A percentile compares a stretch with the other conserved stretches of the same genome.
phyloP scores from a whole-genome alignment of 2,329 filamentous ascomycete genomes.

The Metarhizium album region DNA sequence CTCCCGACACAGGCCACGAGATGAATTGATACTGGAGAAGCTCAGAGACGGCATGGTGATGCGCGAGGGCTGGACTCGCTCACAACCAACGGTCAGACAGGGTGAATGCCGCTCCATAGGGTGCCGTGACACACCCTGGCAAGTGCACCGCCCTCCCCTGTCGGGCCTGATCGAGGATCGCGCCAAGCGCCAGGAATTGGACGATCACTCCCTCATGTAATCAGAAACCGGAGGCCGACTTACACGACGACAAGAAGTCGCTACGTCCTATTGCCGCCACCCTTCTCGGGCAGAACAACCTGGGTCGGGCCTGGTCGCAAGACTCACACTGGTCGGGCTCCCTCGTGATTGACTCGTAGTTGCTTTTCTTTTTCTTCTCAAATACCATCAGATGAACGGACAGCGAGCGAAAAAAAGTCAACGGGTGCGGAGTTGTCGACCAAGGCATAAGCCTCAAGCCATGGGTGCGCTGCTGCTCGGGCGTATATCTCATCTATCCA shows the following conservation, averaged over 20 bases:
- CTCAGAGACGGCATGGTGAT: not conserved
- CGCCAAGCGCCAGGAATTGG: conserved; percentile 8
- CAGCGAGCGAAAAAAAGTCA: not conserved
- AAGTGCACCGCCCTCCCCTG: conserved; percentile 3
- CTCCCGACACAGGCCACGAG: not conserved
- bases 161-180: conserved; percentile 8
- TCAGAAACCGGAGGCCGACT: conserved; percentile 3
- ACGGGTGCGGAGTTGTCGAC: not conserved
- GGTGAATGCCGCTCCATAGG: not conserved
- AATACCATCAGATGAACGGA: not conserved
- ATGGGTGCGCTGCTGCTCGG: not conserved
- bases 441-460: not conserved
- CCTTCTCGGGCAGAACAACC: conserved; percentile 3
- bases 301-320: not conserved
- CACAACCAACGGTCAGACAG: conserved; percentile 1
- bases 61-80: not conserved
- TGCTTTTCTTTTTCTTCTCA: not conserved
- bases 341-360: not conserved
- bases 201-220: conserved; percentile 4
- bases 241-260: not conserved
- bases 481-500: not conserved
- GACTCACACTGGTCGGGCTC: not conserved
- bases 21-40: not conserved
- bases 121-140: conserved; percentile 2
- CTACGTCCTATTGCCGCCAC: conserved; percentile 1